Evolutionary conservation across 805 yeast species (phyloP).

Genomic region (Candida vartiovaarae): DNA sequence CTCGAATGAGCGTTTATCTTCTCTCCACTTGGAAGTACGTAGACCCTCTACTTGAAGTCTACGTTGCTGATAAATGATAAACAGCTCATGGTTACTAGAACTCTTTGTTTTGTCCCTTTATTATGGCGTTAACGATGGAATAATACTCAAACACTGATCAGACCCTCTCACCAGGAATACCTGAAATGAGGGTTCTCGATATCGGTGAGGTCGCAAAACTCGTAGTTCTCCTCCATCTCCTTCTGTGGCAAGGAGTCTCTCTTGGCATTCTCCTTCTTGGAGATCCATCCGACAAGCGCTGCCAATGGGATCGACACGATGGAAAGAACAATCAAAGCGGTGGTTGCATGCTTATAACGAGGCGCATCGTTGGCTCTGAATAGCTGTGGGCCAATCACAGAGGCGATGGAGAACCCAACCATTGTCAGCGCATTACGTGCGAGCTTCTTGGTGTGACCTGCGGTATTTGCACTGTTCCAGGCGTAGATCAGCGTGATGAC

Average conservation of each 20-base stretch:
- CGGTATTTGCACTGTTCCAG: conserved; percentile 53
- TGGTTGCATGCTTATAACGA: conserved; percentile 47
- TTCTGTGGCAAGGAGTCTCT: conserved; percentile 21
- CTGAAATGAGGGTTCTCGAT: conserved; percentile 36
- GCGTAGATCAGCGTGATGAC: conserved; percentile 48
- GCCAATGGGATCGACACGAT: conserved; percentile 36
- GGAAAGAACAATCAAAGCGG: conserved; percentile 45
- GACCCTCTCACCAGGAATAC: conserved; percentile 17
- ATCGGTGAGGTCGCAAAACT: conserved; percentile 39
- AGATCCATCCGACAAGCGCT: conserved; percentile 33
- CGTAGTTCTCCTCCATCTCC: conserved; percentile 20
- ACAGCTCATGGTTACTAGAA: too few species aligned
- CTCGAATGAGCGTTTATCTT: too few species aligned
- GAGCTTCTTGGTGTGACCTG: conserved; percentile 50
- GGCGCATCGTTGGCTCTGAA: conserved; percentile 45
- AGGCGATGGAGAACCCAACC: conserved; percentile 48
- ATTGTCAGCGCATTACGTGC: conserved; percentile 43
- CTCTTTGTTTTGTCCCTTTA: too few species aligned
- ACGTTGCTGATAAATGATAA: too few species aligned
- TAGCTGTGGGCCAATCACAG: conserved; percentile 55
- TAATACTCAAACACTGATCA: background rate
- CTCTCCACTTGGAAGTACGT: too few species aligned
- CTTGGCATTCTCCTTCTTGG: conserved; percentile 40
- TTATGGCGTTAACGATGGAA: background rate
- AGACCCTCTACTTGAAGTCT: too few species aligned